These are phyloP conservation scores for Balansia obtecta DNA, from an alignment of 2,329 filamentous ascomycete species.

Conservation along the genomic window DNA sequence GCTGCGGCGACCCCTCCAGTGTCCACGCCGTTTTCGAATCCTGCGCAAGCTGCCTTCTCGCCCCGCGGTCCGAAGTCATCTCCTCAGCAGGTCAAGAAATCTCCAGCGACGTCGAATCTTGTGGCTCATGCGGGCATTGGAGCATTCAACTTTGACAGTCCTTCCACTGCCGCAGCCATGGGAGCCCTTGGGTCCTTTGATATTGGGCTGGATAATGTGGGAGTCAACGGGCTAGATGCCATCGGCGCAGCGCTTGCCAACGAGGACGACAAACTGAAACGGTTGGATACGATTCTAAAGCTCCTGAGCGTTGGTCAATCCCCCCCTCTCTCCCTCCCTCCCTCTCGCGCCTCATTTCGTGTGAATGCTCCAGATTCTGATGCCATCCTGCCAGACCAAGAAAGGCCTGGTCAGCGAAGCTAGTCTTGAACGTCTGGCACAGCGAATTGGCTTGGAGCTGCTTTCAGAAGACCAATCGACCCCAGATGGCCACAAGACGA, in stretches of 20 bases:
- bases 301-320: slow-evolving; percentile 32
- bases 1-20: slow-evolving; percentile 51
- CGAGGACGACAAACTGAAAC: slow-evolving; percentile 42
- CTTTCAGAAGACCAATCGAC: slow-evolving; percentile 43
- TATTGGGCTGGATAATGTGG: slow-evolving; percentile 38
- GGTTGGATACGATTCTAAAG: slow-evolving; percentile 38
- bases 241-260: slow-evolving; percentile 26
- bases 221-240: slow-evolving; percentile 33
- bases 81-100: slow-evolving; percentile 52
- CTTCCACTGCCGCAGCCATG: slow-evolving; percentile 49
- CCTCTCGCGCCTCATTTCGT: background rate
- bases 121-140: slow-evolving; percentile 32
- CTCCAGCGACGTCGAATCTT: slow-evolving; percentile 41
- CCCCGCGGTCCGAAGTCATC: slow-evolving; percentile 46
- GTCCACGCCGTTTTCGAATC: slow-evolving; percentile 52
- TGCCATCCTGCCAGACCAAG: slow-evolving; percentile 19
- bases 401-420: slow-evolving; percentile 61
- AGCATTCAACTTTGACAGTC: slow-evolving; percentile 50
- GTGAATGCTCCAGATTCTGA: slow-evolving; percentile 4
- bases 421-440: slow-evolving; percentile 59
- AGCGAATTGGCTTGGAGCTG: slow-evolving; percentile 52
- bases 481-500: slow-evolving; percentile 34
- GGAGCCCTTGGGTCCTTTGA: slow-evolving; percentile 41
- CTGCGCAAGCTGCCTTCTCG: slow-evolving; percentile 45
- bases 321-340: background rate